These are phyloP conservation scores for Candida verbasci DNA, from an alignment of 805 yeast species.

Conservation along the genomic window DNA sequence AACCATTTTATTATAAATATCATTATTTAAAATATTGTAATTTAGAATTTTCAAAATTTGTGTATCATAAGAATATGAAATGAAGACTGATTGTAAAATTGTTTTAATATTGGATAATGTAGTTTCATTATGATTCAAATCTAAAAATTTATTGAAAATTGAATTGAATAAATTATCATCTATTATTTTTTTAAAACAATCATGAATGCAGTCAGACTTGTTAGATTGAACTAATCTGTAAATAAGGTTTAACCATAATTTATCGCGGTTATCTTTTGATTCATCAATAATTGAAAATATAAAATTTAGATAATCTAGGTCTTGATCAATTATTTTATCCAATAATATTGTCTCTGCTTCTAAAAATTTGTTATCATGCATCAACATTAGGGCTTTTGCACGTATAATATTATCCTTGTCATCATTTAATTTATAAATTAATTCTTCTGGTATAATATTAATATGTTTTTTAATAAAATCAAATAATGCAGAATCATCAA, in stretches of 20 bases:
- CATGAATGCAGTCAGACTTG: conserved; percentile 30
- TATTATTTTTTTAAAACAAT: conserved; percentile 29
- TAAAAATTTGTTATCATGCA: conserved; percentile 15
- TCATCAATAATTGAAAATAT: conserved; percentile 29
- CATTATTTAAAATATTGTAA: conserved; percentile 52
- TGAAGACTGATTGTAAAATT: conserved; percentile 57
- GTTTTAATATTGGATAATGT: conserved; percentile 56
- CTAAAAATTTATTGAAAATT: conserved; percentile 53
- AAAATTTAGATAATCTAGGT: conserved; percentile 30
- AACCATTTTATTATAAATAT: conserved; percentile 46
- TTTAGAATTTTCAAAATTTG: conserved; percentile 49
- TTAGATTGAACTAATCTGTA: conserved; percentile 18
- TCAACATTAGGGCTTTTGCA: conserved; percentile 26
- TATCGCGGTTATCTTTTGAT: conserved; percentile 10
- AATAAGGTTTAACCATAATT: conserved; percentile 27
- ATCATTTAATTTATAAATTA: too few species aligned
- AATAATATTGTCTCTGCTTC: conserved; percentile 23
- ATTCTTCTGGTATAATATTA: conserved; percentile 5
- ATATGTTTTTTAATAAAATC: conserved; percentile 13
- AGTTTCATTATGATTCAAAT: conserved; percentile 43
- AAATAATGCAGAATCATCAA: conserved; percentile 12
- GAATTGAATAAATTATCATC: conserved; percentile 42
- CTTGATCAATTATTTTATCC: conserved; percentile 8
- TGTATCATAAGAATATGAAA: conserved; percentile 62
- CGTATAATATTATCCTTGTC: conserved; percentile 20